These are phyloP conservation scores for Candida cerambycidarum DNA, from an alignment of 805 yeast species.

Conservation along the genomic window DNA sequence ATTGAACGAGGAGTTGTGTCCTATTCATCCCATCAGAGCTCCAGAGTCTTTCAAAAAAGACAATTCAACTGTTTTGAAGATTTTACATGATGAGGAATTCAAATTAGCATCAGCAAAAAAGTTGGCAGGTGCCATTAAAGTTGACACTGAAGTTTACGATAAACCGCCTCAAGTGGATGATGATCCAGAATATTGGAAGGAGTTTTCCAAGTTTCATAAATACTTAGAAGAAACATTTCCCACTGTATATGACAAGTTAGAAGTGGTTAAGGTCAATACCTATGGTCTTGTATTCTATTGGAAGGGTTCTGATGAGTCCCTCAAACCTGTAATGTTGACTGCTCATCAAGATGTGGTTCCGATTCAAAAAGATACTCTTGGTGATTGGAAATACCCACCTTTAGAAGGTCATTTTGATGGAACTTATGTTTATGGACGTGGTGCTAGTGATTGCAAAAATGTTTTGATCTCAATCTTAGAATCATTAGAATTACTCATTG, in stretches of 20 bases:
- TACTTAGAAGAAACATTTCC: slow-evolving; percentile 60
- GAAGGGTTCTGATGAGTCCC: slow-evolving; percentile 52
- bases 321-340: slow-evolving; percentile 67
- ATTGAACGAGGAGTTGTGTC: slow-evolving; percentile 18
- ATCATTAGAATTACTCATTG: slow-evolving; percentile 56
- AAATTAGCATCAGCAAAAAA: slow-evolving; percentile 38
- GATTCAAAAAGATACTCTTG: slow-evolving; percentile 54
- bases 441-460: slow-evolving; percentile 74
- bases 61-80: slow-evolving; percentile 30
- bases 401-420: slow-evolving; percentile 64
- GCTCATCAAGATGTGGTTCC: slow-evolving; percentile 88
- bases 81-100: slow-evolving; percentile 26
- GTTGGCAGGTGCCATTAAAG: slow-evolving; percentile 58
- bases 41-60: slow-evolving; percentile 30
- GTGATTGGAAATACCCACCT: slow-evolving; percentile 67
- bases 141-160: slow-evolving; percentile 67
- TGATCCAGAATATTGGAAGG: slow-evolving; percentile 49
- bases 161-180: slow-evolving; percentile 47
- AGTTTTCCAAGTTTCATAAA: slow-evolving; percentile 44
- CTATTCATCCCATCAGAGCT: slow-evolving; percentile 21
- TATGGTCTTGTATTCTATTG: slow-evolving; percentile 65
- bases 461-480: slow-evolving; percentile 65
- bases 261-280: slow-evolving; percentile 56
- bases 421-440: slow-evolving; percentile 69
- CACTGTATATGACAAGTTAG: slow-evolving; percentile 43